Evolutionary conservation across 805 yeast genomes (phyloP).

Genomic region (Zygosaccharomyces rouxii): DNA sequence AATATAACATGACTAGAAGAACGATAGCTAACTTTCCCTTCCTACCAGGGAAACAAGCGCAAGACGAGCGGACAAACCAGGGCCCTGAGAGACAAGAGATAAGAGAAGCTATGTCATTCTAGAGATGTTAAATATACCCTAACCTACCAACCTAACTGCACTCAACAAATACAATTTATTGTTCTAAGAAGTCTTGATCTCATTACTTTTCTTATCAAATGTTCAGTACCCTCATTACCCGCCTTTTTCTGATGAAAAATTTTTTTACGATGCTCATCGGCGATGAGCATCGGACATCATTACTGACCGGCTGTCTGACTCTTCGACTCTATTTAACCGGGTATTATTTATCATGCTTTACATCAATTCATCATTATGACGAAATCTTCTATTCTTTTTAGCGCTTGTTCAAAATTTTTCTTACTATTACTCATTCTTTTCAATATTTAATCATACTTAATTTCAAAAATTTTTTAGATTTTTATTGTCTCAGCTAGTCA

Average conservation of each 20-base stretch:
- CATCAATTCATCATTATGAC: constrained; percentile 5
- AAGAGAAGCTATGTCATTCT: too few relatives aligned
- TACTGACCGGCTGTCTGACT: background rate
- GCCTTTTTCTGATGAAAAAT: constrained; percentile 3
- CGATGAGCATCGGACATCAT: constrained; percentile 5
- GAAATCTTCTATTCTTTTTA: background rate
- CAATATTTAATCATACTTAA: background rate
- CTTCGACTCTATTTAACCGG: background rate
- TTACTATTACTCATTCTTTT: background rate
- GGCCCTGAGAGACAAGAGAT: too few relatives aligned
- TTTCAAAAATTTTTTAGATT: background rate
- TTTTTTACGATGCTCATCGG: constrained; percentile 5
- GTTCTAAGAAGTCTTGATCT: background rate
- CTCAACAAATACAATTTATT: background rate
- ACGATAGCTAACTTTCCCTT: too few relatives aligned
- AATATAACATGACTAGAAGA: too few relatives aligned
- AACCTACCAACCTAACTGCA: too few relatives aligned
- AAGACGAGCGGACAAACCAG: too few relatives aligned
- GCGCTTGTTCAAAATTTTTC: background rate
- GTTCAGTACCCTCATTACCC: too few relatives aligned
- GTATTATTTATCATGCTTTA: background rate
- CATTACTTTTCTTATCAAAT: background rate
- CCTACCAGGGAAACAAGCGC: too few relatives aligned
- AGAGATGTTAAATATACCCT: too few relatives aligned
- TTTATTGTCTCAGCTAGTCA: background rate